A percentile compares a stretch with the other conserved stretches of the same genome.
Evolutionary conservation across 305 asterid species (phyloP).

Genomic region (Ilex paraguariensis): DNA sequence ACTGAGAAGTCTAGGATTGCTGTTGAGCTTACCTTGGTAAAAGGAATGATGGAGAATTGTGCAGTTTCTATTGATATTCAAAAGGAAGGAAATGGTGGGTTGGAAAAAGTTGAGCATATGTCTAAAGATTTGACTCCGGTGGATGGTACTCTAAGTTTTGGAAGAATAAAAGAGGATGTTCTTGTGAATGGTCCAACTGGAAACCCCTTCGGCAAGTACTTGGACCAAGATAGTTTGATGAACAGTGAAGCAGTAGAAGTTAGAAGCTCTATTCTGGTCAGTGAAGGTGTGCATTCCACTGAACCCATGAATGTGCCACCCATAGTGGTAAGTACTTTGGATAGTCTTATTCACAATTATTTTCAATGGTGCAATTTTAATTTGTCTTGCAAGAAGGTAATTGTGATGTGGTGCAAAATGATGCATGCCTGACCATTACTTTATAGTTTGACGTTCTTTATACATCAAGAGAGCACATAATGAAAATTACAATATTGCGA

Average conservation of each 20-base stretch:
- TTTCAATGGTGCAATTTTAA: neutral
- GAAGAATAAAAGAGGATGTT: neutral
- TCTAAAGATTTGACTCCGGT: conserved; percentile 15
- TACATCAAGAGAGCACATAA: too few species aligned
- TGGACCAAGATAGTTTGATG: conserved; percentile 19
- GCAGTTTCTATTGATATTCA: conserved; percentile 25
- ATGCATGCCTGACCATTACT: too few species aligned
- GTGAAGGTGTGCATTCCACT: conserved; percentile 26
- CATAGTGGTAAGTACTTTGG: conserved; percentile 33
- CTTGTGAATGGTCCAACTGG: conserved; percentile 6
- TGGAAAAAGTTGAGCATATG: conserved; percentile 16
- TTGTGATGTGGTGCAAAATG: neutral
- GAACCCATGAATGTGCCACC: conserved; percentile 19
- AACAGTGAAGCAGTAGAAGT: conserved; percentile 17
- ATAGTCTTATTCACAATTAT: neutral
- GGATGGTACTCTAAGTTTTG: neutral
- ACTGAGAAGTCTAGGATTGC: conserved; percentile 45
- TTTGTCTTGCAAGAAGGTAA: neutral
- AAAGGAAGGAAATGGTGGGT: conserved; percentile 28
- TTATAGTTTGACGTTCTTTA: too few species aligned
- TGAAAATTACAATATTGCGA: too few species aligned
- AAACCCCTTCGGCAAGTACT: conserved; percentile 26
- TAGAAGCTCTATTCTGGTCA: conserved; percentile 11
- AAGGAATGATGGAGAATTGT: conserved; percentile 43
- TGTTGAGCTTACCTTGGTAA: conserved; percentile 45